Evolutionary conservation across 2,329 filamentous ascomycete genomes (phyloP).

Genomic region (Pseudogymnoascus sp.): DNA sequence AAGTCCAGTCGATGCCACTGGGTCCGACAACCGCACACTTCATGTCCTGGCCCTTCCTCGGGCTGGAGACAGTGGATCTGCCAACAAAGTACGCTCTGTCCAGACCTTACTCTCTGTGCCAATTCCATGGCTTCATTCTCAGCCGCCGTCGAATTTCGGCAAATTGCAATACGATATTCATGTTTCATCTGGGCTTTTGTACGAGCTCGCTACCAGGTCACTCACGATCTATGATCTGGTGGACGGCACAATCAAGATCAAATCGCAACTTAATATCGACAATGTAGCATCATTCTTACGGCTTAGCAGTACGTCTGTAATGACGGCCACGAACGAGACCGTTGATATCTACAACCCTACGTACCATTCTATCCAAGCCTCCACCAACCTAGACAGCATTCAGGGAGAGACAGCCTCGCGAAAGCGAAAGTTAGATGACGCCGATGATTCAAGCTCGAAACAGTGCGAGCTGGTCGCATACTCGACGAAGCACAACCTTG

Average conservation of each 20-base stretch:
- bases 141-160: conserved; percentile 7
- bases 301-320: conserved; percentile 56
- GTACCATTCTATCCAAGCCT: conserved; percentile 45
- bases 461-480: conserved; percentile 47
- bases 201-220: conserved; percentile 46
- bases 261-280: conserved; percentile 44
- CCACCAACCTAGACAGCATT: conserved; percentile 27
- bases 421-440: conserved; percentile 21
- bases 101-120: conserved; percentile 23
- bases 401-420: conserved; percentile 13
- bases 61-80: neutral
- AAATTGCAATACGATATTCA: conserved; percentile 46
- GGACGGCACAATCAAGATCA: conserved; percentile 51
- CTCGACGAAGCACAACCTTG: conserved; percentile 57
- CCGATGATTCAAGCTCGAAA: conserved; percentile 11
- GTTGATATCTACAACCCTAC: conserved; percentile 62
- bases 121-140: conserved; percentile 11
- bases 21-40: conserved; percentile 15
- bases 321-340: conserved; percentile 49
- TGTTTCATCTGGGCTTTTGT: conserved; percentile 52
- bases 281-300: conserved; percentile 54
- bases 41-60: conserved; percentile 25
- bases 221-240: conserved; percentile 58
- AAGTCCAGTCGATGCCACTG: conserved; percentile 18
- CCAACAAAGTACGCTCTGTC: conserved; percentile 19